Conservation (phyloP, 306 rosid species). For the Crotalaria pallida region DNA sequence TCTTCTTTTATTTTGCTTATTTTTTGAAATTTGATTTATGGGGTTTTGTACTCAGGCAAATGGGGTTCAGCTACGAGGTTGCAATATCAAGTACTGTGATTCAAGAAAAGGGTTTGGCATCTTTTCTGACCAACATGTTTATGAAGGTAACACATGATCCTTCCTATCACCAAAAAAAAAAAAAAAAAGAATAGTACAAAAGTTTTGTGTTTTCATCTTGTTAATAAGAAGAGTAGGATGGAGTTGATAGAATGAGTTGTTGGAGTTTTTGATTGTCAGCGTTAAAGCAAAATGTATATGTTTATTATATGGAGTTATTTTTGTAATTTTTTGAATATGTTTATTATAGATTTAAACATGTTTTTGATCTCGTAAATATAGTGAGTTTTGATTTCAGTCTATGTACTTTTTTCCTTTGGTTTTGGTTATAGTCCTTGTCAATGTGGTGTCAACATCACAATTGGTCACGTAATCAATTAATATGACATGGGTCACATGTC, state of each 20-base stretch:
- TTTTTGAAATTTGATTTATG: conserved; percentile 21
- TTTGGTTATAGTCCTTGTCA: too few relatives aligned
- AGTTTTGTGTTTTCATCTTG: neutral
- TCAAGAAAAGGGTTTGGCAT: conserved; percentile 85
- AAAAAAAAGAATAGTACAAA: neutral
- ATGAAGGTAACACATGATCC: conserved; percentile 56
- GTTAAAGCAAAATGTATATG: neutral
- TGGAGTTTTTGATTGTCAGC: neutral
- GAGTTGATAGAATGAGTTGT: neutral
- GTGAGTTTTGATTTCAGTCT: too few relatives aligned
- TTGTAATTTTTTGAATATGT: too few relatives aligned
- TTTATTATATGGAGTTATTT: too few relatives aligned
- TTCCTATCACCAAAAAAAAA: neutral
- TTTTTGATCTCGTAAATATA: too few relatives aligned
- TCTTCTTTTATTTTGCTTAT: neutral
- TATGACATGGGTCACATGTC: too few relatives aligned
- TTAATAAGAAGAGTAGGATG: neutral
- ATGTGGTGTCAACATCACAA: too few relatives aligned
- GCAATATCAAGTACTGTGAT: conserved; percentile 66
- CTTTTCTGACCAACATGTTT: conserved; percentile 47
- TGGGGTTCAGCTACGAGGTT: conserved; percentile 66
- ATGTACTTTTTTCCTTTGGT: too few relatives aligned
- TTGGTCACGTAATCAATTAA: too few relatives aligned
- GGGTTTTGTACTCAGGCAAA: conserved; percentile 55
- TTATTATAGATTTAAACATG: too few relatives aligned